Evolutionary conservation across 768 basidiomycete species (phyloP), one percentile per base, ranked within the genome.

Genomic region (Boletellus ananiceps): DNA sequence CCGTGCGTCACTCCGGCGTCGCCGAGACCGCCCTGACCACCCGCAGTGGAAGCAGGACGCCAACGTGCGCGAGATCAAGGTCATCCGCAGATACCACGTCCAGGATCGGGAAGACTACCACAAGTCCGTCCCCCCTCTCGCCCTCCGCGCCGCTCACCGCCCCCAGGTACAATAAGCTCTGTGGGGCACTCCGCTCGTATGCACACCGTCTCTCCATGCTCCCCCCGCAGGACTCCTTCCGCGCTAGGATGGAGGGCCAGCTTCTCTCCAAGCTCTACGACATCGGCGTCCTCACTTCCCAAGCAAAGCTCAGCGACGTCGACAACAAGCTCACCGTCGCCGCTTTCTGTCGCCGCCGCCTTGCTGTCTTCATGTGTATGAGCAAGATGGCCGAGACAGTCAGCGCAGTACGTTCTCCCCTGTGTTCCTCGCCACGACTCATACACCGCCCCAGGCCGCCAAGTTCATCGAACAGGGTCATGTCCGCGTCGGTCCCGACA

Each of bases 381-480:
- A 75, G 83, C 40, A 95, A 94, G 66, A 97, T 99, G 96, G 81
- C 90, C 1, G 88, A 98, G 72, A 88, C 92, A 0, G 92, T 99
- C 59, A 89, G 88, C 63, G 87, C 93, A 44, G 93, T 95, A 61
- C 50, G 91, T 25, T 81, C 27, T 8, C 49, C 27, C 23, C 48
- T 38, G 49, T 41, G 12, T 50, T 31, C 29, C 33, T n/a, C 25
- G n/a, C 15, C 51, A 31, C 47, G 23, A 49, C 41, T 23, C 45
- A 48, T 47, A 46, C 52, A 33, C 27, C 23, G 36, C 35, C 55
- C n/a, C 62, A 96, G 93, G 96, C 95, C 8, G 91, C 87, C 47
- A 93, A 90, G 63, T 97, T 96, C 66, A 88, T 99, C 58, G 96
- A 99, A 68, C 96, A 98, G 68, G 96, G 96, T 0, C 96, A 99